Evolutionary conservation across 2,329 filamentous ascomycete genomes (phyloP).

Genomic region (Aspergillus ustus): DNA sequence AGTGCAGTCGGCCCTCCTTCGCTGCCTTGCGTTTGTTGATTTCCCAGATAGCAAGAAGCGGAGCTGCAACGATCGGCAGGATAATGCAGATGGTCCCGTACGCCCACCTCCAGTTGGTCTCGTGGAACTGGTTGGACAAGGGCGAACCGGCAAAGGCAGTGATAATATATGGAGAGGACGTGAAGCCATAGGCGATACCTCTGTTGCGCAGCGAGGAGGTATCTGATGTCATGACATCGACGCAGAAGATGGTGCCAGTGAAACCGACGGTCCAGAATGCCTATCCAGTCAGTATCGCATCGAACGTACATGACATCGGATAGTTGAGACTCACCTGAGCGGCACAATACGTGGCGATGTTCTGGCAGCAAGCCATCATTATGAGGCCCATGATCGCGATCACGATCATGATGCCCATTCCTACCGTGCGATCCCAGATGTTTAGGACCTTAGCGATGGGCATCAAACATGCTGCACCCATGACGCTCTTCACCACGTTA

Average conservation of each 20-base stretch:
- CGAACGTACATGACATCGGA: no score
- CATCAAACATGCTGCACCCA: slow-evolving; percentile 62
- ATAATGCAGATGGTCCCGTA: slow-evolving; percentile 66
- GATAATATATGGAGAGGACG: slow-evolving; percentile 63
- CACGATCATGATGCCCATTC: slow-evolving; percentile 55
- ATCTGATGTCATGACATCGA: slow-evolving; percentile 65
- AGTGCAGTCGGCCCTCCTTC: slow-evolving; percentile 53
- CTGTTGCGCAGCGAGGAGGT: slow-evolving; percentile 63
- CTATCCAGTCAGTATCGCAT: no score
- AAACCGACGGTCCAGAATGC: slow-evolving; percentile 2
- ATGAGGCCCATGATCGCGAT: slow-evolving; percentile 57
- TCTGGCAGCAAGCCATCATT: slow-evolving; percentile 65
- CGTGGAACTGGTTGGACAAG: slow-evolving; percentile 53
- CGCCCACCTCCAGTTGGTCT: slow-evolving; percentile 63
- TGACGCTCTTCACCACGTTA: slow-evolving; percentile 57
- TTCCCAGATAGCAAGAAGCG: slow-evolving; percentile 59
- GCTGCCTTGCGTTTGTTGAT: slow-evolving; percentile 60
- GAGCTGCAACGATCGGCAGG: slow-evolving; percentile 58
- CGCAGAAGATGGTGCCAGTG: slow-evolving; percentile 58
- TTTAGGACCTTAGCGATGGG: slow-evolving; percentile 66
- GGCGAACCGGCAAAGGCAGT: slow-evolving; percentile 63
- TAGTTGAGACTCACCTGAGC: no score
- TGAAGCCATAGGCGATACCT: slow-evolving; percentile 62
- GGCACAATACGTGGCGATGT: slow-evolving; percentile 66
- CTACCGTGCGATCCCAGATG: slow-evolving; percentile 65